Evolutionary conservation across 2,329 filamentous ascomycete species (phyloP).

Genomic region (Calonectria ilicicola): DNA sequence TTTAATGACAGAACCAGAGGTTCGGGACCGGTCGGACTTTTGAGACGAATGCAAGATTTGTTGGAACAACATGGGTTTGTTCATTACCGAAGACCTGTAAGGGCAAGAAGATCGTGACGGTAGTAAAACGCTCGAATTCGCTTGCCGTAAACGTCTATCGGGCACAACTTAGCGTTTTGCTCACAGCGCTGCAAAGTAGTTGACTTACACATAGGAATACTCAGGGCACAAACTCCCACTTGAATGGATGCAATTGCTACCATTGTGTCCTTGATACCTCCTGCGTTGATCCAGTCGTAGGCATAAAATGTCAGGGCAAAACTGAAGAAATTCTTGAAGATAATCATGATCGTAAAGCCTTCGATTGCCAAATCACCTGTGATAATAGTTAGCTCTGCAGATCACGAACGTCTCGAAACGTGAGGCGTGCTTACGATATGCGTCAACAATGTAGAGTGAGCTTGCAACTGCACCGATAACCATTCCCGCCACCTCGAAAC

Average conservation of each 20-base stretch:
- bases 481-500: slow-evolving; percentile 87
- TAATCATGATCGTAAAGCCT: slow-evolving; percentile 87
- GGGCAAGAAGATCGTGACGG: slow-evolving; percentile 75
- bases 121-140: slow-evolving; percentile 80
- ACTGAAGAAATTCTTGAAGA: slow-evolving; percentile 96
- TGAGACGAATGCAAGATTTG: too few species aligned
- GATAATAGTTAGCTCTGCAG: neutral
- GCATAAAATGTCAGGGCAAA: slow-evolving; percentile 87
- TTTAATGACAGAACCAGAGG: too few species aligned
- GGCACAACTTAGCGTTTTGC: slow-evolving; percentile 22
- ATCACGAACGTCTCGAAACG: too few species aligned
- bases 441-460: slow-evolving; percentile 91
- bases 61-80: neutral
- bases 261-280: slow-evolving; percentile 73
- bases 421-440: slow-evolving; percentile 74
- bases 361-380: slow-evolving; percentile 84
- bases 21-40: too few species aligned
- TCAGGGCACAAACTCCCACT: slow-evolving; percentile 79
- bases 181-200: slow-evolving; percentile 51
- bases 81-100: slow-evolving; percentile 47
- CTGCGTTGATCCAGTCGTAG: slow-evolving; percentile 82
- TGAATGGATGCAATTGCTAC: slow-evolving; percentile 81
- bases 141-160: slow-evolving; percentile 81
- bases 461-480: slow-evolving; percentile 89
- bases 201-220: slow-evolving; percentile 83